Evolutionary conservation across 257 asterid species (phyloP).

Genomic region (Salvia hispanica): DNA sequence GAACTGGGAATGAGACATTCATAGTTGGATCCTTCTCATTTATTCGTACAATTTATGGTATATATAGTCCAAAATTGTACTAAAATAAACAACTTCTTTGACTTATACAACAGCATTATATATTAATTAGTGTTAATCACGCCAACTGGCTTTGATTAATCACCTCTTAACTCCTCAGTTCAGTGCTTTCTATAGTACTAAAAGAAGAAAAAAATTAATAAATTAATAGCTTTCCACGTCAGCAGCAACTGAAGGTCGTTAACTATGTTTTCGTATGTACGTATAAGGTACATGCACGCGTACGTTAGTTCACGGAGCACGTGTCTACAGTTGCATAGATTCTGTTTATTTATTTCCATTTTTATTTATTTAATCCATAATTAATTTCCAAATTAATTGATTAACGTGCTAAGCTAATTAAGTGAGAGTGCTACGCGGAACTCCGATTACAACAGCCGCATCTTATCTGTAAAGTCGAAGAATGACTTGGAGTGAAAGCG

Average conservation of each 20-base stretch:
- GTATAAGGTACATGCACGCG: constrained; percentile 47
- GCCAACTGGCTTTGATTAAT: constrained; percentile 38
- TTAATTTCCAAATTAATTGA: no score
- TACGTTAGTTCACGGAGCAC: constrained; percentile 34
- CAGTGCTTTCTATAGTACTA: constrained; percentile 7
- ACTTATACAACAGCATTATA: neutral
- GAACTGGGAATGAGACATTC: constrained; percentile 13
- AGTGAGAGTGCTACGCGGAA: constrained; percentile 18
- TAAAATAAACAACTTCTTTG: neutral
- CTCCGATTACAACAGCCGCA: no score
- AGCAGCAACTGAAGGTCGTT: neutral
- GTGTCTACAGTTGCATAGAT: constrained; percentile 44
- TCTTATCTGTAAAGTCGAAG: constrained; percentile 41
- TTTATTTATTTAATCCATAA: no score
- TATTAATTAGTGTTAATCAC: constrained; percentile 13
- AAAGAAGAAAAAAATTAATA: neutral
- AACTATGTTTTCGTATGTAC: constrained; percentile 28
- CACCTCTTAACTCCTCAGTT: constrained; percentile 26
- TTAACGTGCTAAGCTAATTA: neutral
- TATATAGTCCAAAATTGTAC: neutral
- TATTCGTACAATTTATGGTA: neutral
- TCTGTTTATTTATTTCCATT: neutral
- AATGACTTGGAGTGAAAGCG: constrained; percentile 42
- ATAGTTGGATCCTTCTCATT: constrained; percentile 24
- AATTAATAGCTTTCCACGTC: constrained; percentile 31